Base-by-base conservation (phyloP, 805 yeast species). In the Yarrowia divulgata region DNA sequence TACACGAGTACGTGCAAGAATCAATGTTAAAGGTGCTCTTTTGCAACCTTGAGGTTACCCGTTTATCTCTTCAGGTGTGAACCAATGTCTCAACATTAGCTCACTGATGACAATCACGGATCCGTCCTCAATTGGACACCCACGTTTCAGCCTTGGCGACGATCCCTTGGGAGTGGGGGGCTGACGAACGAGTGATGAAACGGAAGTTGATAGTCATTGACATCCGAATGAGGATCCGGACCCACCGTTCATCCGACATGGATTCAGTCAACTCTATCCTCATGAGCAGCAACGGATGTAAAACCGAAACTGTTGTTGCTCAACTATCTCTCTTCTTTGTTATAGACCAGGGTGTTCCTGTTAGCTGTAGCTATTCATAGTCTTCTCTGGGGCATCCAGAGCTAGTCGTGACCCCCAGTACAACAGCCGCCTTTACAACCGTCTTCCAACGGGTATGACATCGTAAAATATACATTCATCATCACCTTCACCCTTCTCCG, bases 21-120 rank as follows among this genome's bases (percentile, higher is more conserved):
- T 6, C 49, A 45, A 10, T 18, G 14, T n/a, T n/a, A n/a, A n/a
- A n/a, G n/a, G n/a, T n/a, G n/a, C 35, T 29, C n/a, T 10, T 19
- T 23, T 13, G 18, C 52, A 49, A 32, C 54, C 37, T 48, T 48
- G 52, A 48, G 52, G 52, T n/a, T n/a, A n/a, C n/a, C n/a, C n/a
- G n/a, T n/a, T 32, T 49, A 37, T 29, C 37, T 48, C 18, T 14
- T 29, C 19, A 32, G 32, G n/a, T n/a, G 37, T 14, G 6, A 12
- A 6, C 42, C 57, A 50, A 34, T 50, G 55, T 50, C 55, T 50
- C 55, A 49, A 23, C 13, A 50, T 50, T 50, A 50, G 55, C 39
- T 32, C 19, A 8, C 7, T 5, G 16, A 9, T n/a, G 16, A 9
- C 12, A 8, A 12, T 32, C 9, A 12, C 35, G 35, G 39, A n/a